phyloP scores from a whole-genome alignment of 2,329 filamentous ascomycete genomes.

The Aureobasidium sp. region DNA sequence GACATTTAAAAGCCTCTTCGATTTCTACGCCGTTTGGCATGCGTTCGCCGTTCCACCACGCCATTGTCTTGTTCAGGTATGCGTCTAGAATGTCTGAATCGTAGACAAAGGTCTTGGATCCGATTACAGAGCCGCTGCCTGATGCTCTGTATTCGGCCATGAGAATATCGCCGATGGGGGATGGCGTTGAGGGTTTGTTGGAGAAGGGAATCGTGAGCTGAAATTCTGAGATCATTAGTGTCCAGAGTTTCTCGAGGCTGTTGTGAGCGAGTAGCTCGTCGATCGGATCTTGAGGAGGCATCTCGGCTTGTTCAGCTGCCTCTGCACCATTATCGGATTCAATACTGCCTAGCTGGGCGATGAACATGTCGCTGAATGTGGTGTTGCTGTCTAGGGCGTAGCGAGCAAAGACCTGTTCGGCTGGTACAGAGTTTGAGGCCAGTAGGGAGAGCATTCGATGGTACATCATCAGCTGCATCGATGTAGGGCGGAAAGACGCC shows the following conservation, averaged over 20 bases:
- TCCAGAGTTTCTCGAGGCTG: conserved; percentile 52
- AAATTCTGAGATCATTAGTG: conserved; percentile 54
- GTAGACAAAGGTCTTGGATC: conserved; percentile 55
- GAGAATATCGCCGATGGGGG: conserved; percentile 46
- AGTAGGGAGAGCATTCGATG: conserved; percentile 74
- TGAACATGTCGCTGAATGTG: conserved; percentile 69
- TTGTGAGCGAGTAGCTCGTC: conserved; percentile 50
- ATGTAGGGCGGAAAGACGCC: conserved; percentile 61
- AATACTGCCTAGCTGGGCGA: conserved; percentile 62
- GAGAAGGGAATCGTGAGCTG: conserved; percentile 28
- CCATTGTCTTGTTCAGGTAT: conserved; percentile 63
- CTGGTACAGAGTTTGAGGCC: conserved; percentile 61
- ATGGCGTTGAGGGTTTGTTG: conserved; percentile 45
- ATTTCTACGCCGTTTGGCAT: conserved; percentile 66
- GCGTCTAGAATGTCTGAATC: conserved; percentile 53
- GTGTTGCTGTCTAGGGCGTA: conserved; percentile 60
- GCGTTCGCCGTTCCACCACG: conserved; percentile 81
- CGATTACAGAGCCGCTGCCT: conserved; percentile 43
- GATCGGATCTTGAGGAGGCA: conserved; percentile 31
- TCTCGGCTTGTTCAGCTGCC: conserved; percentile 32
- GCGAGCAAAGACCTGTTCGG: conserved; percentile 58
- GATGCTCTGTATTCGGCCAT: conserved; percentile 47
- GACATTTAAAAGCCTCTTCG: conserved; percentile 83
- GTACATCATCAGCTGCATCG: conserved; percentile 85
- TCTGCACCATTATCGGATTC: conserved; percentile 41